Percentiles rank a stretch among this genome's conserved stretches.
Evolutionary conservation across 2,329 filamentous ascomycete species (phyloP).

Genomic region (Xylaria arbuscula): DNA sequence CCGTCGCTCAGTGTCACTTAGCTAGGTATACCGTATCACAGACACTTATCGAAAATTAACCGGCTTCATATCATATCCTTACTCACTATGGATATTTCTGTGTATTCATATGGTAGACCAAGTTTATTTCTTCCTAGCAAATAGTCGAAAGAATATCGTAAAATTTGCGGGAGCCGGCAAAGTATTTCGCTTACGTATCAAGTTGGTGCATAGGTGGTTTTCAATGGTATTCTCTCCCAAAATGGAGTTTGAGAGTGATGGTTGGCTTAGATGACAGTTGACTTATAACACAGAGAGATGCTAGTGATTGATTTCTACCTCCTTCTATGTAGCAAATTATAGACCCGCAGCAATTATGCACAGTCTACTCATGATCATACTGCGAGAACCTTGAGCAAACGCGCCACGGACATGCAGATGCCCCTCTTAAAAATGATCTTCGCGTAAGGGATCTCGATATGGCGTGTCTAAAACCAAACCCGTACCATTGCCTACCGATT

Average conservation of each 20-base stretch:
- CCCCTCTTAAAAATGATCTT: background rate
- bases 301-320: too few relatives aligned
- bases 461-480: background rate
- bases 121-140: slow-evolving; percentile 14
- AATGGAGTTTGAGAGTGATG: background rate
- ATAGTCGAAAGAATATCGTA: slow-evolving; percentile 8
- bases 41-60: background rate
- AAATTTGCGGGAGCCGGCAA: background rate
- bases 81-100: background rate
- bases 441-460: slow-evolving; percentile 7
- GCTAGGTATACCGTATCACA: slow-evolving; percentile 1
- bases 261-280: too few relatives aligned
- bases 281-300: too few relatives aligned
- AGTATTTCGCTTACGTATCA: background rate
- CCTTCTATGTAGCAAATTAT: too few relatives aligned
- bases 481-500: background rate
- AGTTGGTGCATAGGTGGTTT: background rate
- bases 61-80: background rate
- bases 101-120: slow-evolving; percentile 2
- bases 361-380: too few relatives aligned
- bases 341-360: too few relatives aligned
- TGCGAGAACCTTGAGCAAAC: too few relatives aligned
- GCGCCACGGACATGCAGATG: too few relatives aligned
- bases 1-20: background rate
- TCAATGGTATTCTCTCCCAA: background rate